These are phyloP conservation scores for Saturnispora ahearnii DNA, from an alignment of 805 yeast genomes.

Conservation along the genomic window DNA sequence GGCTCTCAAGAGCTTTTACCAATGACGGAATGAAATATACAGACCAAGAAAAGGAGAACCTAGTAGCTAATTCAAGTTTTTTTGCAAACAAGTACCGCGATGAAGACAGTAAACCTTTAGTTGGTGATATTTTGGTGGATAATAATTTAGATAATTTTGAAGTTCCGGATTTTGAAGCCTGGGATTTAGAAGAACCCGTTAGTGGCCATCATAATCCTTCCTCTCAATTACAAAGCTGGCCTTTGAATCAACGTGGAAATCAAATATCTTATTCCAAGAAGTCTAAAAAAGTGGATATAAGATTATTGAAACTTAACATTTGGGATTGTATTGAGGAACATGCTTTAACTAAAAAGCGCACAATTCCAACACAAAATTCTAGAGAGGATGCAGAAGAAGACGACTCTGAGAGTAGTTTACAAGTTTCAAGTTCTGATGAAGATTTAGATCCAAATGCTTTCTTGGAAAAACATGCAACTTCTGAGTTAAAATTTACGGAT, in stretches of 20 bases:
- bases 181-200: conserved; percentile 4
- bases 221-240: background rate
- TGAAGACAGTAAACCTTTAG: conserved; percentile 10
- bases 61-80: conserved; percentile 40
- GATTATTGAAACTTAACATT: conserved; percentile 36
- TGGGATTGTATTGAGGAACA: conserved; percentile 34
- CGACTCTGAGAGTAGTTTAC: background rate
- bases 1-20: conserved; percentile 8
- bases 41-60: conserved; percentile 21
- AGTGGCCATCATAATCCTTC: background rate
- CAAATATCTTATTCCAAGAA: conserved; percentile 33
- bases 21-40: background rate
- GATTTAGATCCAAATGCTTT: background rate
- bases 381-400: background rate
- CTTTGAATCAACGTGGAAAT: background rate
- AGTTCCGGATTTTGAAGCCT: conserved; percentile 8
- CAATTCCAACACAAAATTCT: conserved; percentile 17
- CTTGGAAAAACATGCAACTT: conserved; percentile 4
- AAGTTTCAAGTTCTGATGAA: background rate
- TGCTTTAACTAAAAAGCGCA: conserved; percentile 19
- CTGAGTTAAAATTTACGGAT: conserved; percentile 23
- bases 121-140: conserved; percentile 27
- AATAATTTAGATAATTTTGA: conserved; percentile 25
- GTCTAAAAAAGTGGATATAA: conserved; percentile 41
- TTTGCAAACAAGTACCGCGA: conserved; percentile 41